Percentiles rank a stretch among this genome's conserved stretches.
Evolutionary conservation across 345 rosid species (phyloP).

Genomic region (Citrus australasica): DNA sequence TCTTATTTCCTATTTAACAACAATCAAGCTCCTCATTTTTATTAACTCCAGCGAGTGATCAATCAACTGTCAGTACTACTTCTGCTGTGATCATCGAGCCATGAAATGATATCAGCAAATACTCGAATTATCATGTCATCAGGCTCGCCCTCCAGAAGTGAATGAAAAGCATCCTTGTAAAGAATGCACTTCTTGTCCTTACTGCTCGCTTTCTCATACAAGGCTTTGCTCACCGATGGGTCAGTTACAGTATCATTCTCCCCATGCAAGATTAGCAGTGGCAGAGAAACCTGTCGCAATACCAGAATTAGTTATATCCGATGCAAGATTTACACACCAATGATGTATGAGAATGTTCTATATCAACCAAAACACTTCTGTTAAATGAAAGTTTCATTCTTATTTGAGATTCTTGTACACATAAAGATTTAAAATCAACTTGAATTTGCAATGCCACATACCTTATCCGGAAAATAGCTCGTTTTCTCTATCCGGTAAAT

Average conservation of each 20-base stretch:
- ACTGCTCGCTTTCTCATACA: constrained; percentile 74
- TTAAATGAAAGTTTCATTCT: not conserved
- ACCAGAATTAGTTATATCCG: not conserved
- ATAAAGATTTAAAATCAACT: not conserved
- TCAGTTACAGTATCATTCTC: constrained; percentile 82
- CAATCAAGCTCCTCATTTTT: not conserved
- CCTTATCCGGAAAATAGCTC: not conserved
- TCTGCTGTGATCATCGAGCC: constrained; percentile 67
- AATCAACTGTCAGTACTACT: constrained; percentile 5
- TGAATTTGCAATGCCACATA: not conserved
- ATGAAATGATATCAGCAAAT: constrained; percentile 59
- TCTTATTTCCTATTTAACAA: not conserved
- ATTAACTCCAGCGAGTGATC: not conserved
- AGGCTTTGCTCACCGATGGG: constrained; percentile 81
- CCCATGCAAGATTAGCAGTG: constrained; percentile 81
- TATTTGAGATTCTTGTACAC: not conserved
- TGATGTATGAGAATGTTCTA: not conserved
- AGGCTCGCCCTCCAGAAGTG: constrained; percentile 88
- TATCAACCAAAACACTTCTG: not conserved
- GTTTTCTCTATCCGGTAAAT: not conserved
- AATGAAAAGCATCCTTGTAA: constrained; percentile 64
- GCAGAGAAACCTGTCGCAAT: constrained; percentile 63
- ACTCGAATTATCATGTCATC: constrained; percentile 71
- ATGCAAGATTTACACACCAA: not conserved
- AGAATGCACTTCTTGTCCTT: constrained; percentile 68